Conservation (phyloP, 768 basidiomycete genomes). For the Peribolospora kevripleyi region DNA sequence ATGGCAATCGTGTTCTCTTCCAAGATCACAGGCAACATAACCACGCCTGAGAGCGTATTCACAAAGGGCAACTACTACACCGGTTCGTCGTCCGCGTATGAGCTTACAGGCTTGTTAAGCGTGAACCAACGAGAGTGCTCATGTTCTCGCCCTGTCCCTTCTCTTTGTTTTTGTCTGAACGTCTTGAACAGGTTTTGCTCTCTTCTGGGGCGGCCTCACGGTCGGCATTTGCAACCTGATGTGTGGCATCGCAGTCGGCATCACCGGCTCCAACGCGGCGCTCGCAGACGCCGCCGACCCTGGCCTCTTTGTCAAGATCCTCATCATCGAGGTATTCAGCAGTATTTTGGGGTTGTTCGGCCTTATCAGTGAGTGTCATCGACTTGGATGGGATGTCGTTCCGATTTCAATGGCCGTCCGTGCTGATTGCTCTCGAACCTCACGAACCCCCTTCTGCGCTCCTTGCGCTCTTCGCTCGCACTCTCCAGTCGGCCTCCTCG, state of each 20-base stretch:
- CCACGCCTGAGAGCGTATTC: constrained; percentile 46
- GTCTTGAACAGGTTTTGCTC: constrained; percentile 44
- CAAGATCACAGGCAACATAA: constrained; percentile 29
- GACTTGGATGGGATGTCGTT: background rate
- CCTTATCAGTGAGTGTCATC: constrained; percentile 44
- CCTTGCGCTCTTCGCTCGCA: background rate
- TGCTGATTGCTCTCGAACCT: background rate
- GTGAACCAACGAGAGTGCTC: too few relatives aligned
- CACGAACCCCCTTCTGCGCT: background rate
- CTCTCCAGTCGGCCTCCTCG: background rate
- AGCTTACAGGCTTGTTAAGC: background rate
- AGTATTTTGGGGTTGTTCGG: constrained; percentile 72
- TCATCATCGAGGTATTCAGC: constrained; percentile 85
- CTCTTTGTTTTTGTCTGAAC: background rate
- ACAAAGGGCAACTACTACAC: constrained; percentile 80
- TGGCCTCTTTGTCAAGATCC: constrained; percentile 78
- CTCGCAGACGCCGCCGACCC: constrained; percentile 89
- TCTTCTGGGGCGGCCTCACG: constrained; percentile 93
- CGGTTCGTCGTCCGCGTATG: constrained; percentile 23
- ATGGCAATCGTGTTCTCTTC: constrained; percentile 89
- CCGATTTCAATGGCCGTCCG: too few relatives aligned
- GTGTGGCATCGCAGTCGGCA: constrained; percentile 79
- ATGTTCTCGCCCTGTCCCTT: background rate
- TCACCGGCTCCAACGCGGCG: constrained; percentile 87
- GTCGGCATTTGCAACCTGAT: constrained; percentile 85